Evolutionary conservation across 2,329 filamentous ascomycete genomes (phyloP).

Genomic region (Scedosporium apiospermum): DNA sequence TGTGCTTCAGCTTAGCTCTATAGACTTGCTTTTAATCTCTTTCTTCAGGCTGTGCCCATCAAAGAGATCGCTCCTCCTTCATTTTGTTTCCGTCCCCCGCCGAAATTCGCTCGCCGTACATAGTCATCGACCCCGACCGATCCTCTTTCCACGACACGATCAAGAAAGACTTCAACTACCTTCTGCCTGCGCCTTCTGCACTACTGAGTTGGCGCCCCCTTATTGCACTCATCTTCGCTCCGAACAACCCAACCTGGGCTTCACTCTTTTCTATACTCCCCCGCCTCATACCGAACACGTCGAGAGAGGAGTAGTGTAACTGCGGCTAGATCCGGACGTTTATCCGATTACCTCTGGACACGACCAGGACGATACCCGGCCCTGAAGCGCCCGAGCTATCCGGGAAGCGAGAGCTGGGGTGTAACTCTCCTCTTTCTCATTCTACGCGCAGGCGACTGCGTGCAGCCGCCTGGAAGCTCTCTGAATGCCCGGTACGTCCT

Average conservation of each 20-base stretch:
- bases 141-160: background rate
- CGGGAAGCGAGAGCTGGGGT: background rate
- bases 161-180: background rate
- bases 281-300: background rate
- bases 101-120: background rate
- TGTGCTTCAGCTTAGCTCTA: background rate
- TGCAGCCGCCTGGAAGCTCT: slow-evolving; percentile 1
- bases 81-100: background rate
- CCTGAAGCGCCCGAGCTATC: background rate
- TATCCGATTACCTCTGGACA: background rate
- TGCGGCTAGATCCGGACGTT: background rate
- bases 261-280: too few species aligned
- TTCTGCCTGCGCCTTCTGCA: background rate
- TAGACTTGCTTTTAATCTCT: background rate
- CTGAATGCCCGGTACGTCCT: slow-evolving; percentile 6
- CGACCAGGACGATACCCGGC: background rate
- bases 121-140: background rate
- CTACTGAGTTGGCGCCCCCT: background rate
- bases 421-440: background rate
- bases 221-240: background rate
- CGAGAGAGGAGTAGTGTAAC: background rate
- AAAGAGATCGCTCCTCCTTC: background rate
- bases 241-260: background rate
- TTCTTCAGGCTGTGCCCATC: background rate
- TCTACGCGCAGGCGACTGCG: slow-evolving; percentile 3